Evolutionary conservation across 1,284 basidiomycete genomes (phyloP).

Genomic region (Microbotryum intermedium): DNA sequence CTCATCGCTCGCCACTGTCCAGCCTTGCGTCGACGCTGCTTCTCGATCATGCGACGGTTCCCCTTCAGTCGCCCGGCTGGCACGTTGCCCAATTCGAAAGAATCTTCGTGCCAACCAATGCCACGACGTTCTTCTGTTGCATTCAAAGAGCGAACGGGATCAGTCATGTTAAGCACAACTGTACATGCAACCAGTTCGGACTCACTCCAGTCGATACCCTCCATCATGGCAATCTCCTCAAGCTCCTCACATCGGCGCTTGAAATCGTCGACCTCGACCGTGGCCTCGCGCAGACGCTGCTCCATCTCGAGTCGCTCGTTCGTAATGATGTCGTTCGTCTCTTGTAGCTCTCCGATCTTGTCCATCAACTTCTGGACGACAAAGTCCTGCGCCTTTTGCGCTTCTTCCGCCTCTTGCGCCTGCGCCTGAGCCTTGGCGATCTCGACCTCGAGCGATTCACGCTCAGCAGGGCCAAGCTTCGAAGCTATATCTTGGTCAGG

Average conservation of each 20-base stretch:
- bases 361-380: slow-evolving; percentile 60
- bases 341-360: slow-evolving; percentile 71
- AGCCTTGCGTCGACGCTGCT: neutral
- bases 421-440: no score
- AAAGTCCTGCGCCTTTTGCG: slow-evolving; percentile 43
- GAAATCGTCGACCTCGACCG: slow-evolving; percentile 60
- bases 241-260: slow-evolving; percentile 61
- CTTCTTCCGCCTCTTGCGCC: no score
- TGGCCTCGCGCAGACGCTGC: slow-evolving; percentile 55
- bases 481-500: no score
- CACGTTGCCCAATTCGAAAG: slow-evolving; percentile 1
- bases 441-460: no score
- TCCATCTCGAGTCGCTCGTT: slow-evolving; percentile 57
- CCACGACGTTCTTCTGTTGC: neutral
- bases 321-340: slow-evolving; percentile 60
- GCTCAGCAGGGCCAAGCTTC: no score
- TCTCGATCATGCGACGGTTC: neutral
- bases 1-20: neutral
- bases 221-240: slow-evolving; percentile 44
- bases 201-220: slow-evolving; percentile 34
- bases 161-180: no score
- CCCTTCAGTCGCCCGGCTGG: neutral
- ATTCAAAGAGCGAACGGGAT: no score
- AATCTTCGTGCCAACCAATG: slow-evolving; percentile 15
- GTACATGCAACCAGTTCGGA: no score